Base-by-base conservation (phyloP, 805 yeast species). In the Cyberlindnera suaveolens region DNA sequence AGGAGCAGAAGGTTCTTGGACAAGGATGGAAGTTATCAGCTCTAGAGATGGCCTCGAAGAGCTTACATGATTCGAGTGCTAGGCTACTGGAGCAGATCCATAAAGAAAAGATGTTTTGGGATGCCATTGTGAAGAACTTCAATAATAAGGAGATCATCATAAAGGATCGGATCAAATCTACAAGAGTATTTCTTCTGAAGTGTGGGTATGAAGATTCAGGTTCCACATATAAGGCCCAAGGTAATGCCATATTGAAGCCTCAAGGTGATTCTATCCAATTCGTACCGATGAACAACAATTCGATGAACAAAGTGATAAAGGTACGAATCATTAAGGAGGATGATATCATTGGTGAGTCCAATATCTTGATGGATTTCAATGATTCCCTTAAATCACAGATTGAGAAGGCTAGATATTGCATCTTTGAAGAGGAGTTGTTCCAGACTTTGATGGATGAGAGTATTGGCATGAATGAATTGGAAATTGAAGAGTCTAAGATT, bases 181-280 rank as follows among this genome's bases (percentile, higher is more conserved):
- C 78, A 9, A 66, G 66, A 44, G 66, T 71, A 2, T 72, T 90
- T 35, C 95, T 91, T 4, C 83, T 91, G 31, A 87, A 85, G 54
- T 93, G 85, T 57, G 98, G 98, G 0, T 91, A 77, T 65, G 90
- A 84, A 15, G 97, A 90, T 61, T 80, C 95, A 0, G 99, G 98
- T 0, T 85, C 96, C 1, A 75, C 70, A 17, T 87, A 78, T 54
- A 68, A 66, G 45, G 64, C 63, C 52, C 73, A 75, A 49, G 97
- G 97, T 3, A 64, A 82, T 35, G 97, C 95, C 0, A 61, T 84
- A 0, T 64, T 89, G 48, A 74, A 78, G 38, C 78, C 81, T 43
- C 64, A 74, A 29, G 50, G 57, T 46, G 46, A 59, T 19, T 64
- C 66, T 18, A 76, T 85, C 14, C 68, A 67, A 30, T 32, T 39